Evolutionary conservation across 2,329 filamentous ascomycete species (phyloP).

Genomic region (Rhynchosporium secalis): DNA sequence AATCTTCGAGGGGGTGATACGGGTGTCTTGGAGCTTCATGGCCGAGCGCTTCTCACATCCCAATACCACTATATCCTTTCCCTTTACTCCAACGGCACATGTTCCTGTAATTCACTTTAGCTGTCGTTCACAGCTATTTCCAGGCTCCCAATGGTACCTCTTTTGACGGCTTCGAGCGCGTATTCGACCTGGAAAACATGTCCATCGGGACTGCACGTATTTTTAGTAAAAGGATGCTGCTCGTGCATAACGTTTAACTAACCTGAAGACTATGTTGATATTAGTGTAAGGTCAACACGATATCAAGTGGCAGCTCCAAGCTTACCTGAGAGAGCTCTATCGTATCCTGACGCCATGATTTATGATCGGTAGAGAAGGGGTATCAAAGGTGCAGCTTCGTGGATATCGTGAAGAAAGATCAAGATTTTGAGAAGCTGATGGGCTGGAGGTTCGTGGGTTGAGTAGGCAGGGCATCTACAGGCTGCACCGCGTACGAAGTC

Average conservation of each 20-base stretch:
- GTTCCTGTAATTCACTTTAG: slow-evolving; percentile 62
- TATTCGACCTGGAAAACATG: slow-evolving; percentile 99
- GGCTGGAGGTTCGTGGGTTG: slow-evolving; percentile 25
- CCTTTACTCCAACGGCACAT: slow-evolving; percentile 97
- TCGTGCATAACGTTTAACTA: slow-evolving; percentile 36
- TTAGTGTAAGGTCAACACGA: slow-evolving; percentile 47
- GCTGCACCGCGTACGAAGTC: slow-evolving; percentile 37
- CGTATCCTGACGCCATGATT: slow-evolving; percentile 91
- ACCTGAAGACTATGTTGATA: slow-evolving; percentile 75
- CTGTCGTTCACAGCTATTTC: slow-evolving; percentile 10
- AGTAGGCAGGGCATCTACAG: slow-evolving; percentile 17
- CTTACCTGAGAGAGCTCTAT: slow-evolving; percentile 97
- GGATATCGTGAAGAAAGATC: slow-evolving; percentile 19
- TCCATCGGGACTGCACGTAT: slow-evolving; percentile 79
- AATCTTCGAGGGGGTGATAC: slow-evolving; percentile 98
- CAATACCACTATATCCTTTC: slow-evolving; percentile 87
- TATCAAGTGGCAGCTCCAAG: slow-evolving; percentile 34
- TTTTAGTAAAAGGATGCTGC: slow-evolving; percentile 46
- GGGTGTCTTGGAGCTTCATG: slow-evolving; percentile 99
- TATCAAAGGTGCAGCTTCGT: slow-evolving; percentile 19
- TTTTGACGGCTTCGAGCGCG: slow-evolving; percentile 96
- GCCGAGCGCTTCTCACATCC: slow-evolving; percentile 98
- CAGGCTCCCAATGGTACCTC: slow-evolving; percentile 60
- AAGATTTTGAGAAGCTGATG: slow-evolving; percentile 22
- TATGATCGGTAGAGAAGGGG: slow-evolving; percentile 13